These are phyloP conservation scores for Diversispora epigaea DNA, from an alignment of 192 early-diverging fungal species.

Conservation along the genomic window DNA sequence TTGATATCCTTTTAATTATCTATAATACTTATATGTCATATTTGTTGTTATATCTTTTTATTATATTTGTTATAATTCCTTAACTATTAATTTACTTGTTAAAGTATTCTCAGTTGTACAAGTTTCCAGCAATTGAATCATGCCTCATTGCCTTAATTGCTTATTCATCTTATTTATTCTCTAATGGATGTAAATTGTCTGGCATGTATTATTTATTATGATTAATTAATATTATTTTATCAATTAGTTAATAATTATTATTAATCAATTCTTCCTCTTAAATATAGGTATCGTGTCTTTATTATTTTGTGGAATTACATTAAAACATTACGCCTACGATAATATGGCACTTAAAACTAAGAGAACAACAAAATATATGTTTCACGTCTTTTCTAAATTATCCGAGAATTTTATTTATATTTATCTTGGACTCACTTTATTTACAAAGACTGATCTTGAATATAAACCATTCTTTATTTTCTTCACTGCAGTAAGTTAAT, in stretches of 20 bases:
- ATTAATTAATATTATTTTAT: too few species aligned
- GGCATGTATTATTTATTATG: neutral
- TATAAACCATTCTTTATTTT: slow-evolving; percentile 77
- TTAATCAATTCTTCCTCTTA: neutral
- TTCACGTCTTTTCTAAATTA: slow-evolving; percentile 87
- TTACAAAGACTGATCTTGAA: slow-evolving; percentile 71
- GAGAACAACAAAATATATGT: slow-evolving; percentile 86
- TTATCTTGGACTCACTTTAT: slow-evolving; percentile 91
- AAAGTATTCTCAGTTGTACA: slow-evolving; percentile 83
- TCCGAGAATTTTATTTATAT: slow-evolving; percentile 98
- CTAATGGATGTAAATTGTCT: slow-evolving; percentile 58
- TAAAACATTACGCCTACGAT: slow-evolving; percentile 93
- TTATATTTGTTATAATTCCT: neutral
- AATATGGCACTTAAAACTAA: slow-evolving; percentile 80
- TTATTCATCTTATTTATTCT: slow-evolving; percentile 90
- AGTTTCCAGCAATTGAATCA: slow-evolving; percentile 82
- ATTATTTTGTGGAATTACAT: slow-evolving; percentile 86
- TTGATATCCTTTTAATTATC: slow-evolving; percentile 52
- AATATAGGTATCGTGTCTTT: slow-evolving; percentile 78
- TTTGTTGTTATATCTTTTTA: neutral
- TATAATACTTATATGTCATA: neutral
- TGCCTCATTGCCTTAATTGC: slow-evolving; percentile 84
- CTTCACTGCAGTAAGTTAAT: slow-evolving; percentile 59
- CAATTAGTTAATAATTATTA: neutral
- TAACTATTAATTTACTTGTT: slow-evolving; percentile 42